A percentile compares a stretch with the other conserved stretches of the same genome.
Evolutionary conservation across 305 asterid species (phyloP).

Genomic region (Solanum chacoense): DNA sequence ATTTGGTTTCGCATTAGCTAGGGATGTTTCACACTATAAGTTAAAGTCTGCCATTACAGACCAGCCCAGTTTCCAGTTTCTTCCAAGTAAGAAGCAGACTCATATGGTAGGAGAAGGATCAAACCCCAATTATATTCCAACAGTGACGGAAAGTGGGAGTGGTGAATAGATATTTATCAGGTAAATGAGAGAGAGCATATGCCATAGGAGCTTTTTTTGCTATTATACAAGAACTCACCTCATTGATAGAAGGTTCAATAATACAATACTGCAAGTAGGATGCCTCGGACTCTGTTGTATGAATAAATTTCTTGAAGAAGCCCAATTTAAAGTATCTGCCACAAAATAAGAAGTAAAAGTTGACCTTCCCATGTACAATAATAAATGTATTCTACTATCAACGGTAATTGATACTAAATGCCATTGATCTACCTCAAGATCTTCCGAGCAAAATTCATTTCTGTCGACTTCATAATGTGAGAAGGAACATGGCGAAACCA

Average conservation of each 20-base stretch:
- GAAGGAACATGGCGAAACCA: slow-evolving; percentile 67
- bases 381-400: neutral
- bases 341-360: slow-evolving; percentile 3
- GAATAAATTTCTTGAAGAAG: slow-evolving; percentile 59
- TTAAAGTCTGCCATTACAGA: neutral
- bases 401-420: neutral
- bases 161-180: neutral
- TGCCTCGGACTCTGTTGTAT: slow-evolving; percentile 55
- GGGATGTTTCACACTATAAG: neutral
- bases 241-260: slow-evolving; percentile 68
- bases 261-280: slow-evolving; percentile 79
- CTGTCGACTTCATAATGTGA: slow-evolving; percentile 51
- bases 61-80: neutral
- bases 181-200: neutral
- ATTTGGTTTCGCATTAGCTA: neutral
- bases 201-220: neutral
- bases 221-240: slow-evolving; percentile 30
- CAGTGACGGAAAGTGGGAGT: neutral
- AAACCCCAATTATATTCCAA: neutral
- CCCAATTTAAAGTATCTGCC: slow-evolving; percentile 67
- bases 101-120: neutral
- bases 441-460: slow-evolving; percentile 69
- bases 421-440: slow-evolving; percentile 44
- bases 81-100: neutral
- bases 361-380: neutral